Percentiles rank a stretch among this genome's conserved stretches.
Conservation (phyloP, 768 basidiomycete species). For the Boletus coccyginus region DNA sequence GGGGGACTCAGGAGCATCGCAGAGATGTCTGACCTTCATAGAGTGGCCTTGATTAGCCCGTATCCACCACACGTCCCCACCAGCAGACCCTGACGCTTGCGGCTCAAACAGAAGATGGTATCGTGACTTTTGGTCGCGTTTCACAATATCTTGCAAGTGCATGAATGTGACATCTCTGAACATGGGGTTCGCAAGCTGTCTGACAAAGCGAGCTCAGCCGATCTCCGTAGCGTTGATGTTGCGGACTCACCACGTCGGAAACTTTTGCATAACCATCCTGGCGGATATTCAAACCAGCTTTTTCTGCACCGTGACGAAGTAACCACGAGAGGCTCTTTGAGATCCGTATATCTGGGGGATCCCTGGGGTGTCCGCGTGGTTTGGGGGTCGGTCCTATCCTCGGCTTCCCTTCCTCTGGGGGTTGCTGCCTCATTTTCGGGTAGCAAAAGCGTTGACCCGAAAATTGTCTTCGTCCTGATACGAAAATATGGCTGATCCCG, state of each 20-base stretch:
- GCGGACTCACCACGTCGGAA: conserved; percentile 69
- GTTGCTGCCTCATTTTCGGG: conserved; percentile 7
- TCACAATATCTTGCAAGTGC: conserved; percentile 60
- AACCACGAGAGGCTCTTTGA: conserved; percentile 91
- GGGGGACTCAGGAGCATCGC: neutral
- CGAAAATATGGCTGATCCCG: neutral
- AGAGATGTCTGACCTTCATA: conserved; percentile 51
- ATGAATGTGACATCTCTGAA: conserved; percentile 57
- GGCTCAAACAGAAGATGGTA: conserved; percentile 58
- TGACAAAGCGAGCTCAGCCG: conserved; percentile 5
- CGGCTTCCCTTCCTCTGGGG: conserved; percentile 3
- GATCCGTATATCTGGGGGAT: conserved; percentile 64
- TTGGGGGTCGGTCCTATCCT: conserved; percentile 34
- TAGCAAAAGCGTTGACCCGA: conserved; percentile 4
- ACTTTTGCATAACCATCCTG: conserved; percentile 85
- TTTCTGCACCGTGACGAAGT: conserved; percentile 84
- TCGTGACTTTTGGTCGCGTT: conserved; percentile 62
- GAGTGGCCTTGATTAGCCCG: conserved; percentile 91
- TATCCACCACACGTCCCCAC: conserved; percentile 70
- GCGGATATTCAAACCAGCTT: conserved; percentile 72
- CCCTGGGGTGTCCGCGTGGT: conserved; percentile 57
- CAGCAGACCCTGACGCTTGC: conserved; percentile 28
- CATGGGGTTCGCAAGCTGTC: conserved; percentile 68
- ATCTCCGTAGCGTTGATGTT: neutral
- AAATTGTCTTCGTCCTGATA: neutral